A percentile compares a stretch with the other conserved stretches of the same genome.
phyloP scores from a whole-genome alignment of 352 stramenopile genomes.

The Phytophthora capsici region DNA sequence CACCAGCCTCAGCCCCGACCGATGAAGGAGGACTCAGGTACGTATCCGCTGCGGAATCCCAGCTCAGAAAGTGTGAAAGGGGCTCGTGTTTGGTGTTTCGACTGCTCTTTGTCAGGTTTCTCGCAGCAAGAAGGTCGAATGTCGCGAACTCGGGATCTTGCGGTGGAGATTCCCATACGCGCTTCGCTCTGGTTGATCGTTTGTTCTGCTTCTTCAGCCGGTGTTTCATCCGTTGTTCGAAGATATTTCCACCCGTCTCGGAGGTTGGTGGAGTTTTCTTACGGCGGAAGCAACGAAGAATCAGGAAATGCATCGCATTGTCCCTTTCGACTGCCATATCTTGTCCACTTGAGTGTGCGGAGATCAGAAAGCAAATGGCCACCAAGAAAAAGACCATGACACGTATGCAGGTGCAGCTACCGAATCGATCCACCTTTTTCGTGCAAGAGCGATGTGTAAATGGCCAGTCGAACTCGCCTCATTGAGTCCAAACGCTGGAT shows the following conservation, averaged over 20 bases:
- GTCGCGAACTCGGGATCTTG: constrained; percentile 3
- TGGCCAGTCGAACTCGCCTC: constrained; percentile 24
- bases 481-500: constrained; percentile 14
- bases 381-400: constrained; percentile 5
- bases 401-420: constrained; percentile 1
- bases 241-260: constrained; percentile 19
- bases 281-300: constrained; percentile 19
- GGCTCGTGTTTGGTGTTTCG: not conserved
- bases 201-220: constrained; percentile 28
- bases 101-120: constrained; percentile 12
- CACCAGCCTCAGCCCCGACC: constrained; percentile 9
- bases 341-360: constrained; percentile 5
- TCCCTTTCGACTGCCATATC: constrained; percentile 16
- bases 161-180: not conserved
- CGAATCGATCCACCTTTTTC: constrained; percentile 5
- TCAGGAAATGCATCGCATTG: constrained; percentile 4
- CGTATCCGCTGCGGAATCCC: constrained; percentile 23
- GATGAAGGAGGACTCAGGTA: constrained; percentile 22
- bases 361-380: constrained; percentile 14
- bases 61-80: constrained; percentile 9
- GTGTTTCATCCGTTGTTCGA: constrained; percentile 19
- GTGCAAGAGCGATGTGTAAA: constrained; percentile 19
- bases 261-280: constrained; percentile 8
- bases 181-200: not conserved
- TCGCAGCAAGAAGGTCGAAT: constrained; percentile 14